A percentile compares a stretch with the other conserved stretches of the same genome.
Evolutionary conservation across 2,329 filamentous ascomycete species (phyloP).

Genomic region (Claviceps digitariae): DNA sequence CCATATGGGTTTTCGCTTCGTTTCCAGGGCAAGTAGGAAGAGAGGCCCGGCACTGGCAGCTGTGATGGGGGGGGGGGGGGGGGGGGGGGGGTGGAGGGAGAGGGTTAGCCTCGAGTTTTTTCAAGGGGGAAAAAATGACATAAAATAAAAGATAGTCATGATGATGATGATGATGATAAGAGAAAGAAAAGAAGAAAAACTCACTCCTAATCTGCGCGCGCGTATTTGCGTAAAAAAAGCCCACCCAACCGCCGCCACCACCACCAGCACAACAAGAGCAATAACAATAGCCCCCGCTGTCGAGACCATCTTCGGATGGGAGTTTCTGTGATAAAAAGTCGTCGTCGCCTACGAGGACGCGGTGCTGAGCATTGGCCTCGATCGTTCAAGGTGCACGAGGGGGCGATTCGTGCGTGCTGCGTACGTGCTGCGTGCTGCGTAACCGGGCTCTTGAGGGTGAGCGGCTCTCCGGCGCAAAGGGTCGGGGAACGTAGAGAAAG

Average conservation of each 20-base stretch:
- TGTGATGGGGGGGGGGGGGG: slow-evolving; percentile 13
- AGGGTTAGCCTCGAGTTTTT: no score
- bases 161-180: neutral
- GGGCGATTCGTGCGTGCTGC: neutral
- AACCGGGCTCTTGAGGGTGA: no score
- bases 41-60: slow-evolving; percentile 56
- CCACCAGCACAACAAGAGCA: slow-evolving; percentile 49
- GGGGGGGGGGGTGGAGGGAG: neutral
- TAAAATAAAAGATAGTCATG: no score
- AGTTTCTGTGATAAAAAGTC: neutral
- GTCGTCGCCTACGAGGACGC: neutral
- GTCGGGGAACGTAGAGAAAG: neutral
- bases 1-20: slow-evolving; percentile 33
- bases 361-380: neutral
- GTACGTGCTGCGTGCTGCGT: no score
- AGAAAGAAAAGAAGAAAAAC: slow-evolving; percentile 16
- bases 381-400: no score
- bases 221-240: slow-evolving; percentile 58
- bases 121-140: no score
- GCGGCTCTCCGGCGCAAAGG: neutral
- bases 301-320: slow-evolving; percentile 33
- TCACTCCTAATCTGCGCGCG: slow-evolving; percentile 56
- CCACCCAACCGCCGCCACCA: slow-evolving; percentile 49
- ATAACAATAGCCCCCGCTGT: slow-evolving; percentile 58
- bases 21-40: slow-evolving; percentile 60